Evolutionary conservation across 768 basidiomycete species (phyloP).

Genomic region (Botryobasidium botryosum): DNA sequence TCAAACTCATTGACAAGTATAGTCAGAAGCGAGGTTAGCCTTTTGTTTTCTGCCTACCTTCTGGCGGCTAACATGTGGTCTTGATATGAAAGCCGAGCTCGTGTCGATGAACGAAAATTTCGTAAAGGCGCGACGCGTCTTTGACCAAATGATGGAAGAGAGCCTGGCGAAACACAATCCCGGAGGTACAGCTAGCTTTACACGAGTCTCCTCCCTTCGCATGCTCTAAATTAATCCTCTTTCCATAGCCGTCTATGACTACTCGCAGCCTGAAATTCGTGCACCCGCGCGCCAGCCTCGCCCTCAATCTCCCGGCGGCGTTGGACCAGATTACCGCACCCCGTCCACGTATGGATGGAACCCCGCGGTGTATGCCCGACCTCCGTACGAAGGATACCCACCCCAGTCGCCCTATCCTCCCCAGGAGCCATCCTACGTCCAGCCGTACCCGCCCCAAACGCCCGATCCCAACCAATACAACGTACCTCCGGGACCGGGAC

Average conservation of each 20-base stretch:
- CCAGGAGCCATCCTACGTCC: slow-evolving; percentile 9
- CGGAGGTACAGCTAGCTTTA: slow-evolving; percentile 29
- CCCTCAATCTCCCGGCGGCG: not conserved
- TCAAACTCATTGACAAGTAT: slow-evolving; percentile 92
- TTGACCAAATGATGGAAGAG: slow-evolving; percentile 89
- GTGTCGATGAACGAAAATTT: slow-evolving; percentile 93
- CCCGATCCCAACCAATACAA: too few species aligned
- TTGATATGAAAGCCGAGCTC: slow-evolving; percentile 49
- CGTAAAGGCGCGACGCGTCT: slow-evolving; percentile 71
- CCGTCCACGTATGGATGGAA: slow-evolving; percentile 39
- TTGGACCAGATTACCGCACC: slow-evolving; percentile 1
- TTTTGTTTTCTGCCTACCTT: slow-evolving; percentile 52
- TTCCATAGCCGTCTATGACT: slow-evolving; percentile 1
- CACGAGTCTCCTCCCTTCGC: not conserved
- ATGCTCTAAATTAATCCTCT: not conserved
- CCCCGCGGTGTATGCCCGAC: slow-evolving; percentile 27
- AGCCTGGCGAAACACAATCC: slow-evolving; percentile 53
- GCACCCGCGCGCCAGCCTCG: too few species aligned
- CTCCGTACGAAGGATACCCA: slow-evolving; percentile 22
- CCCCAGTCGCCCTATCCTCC: slow-evolving; percentile 18
- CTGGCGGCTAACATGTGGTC: not conserved
- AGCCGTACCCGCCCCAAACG: too few species aligned
- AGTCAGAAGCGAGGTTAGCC: slow-evolving; percentile 67
- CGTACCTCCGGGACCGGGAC: too few species aligned
- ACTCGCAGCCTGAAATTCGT: too few species aligned